Base-by-base conservation (phyloP, 345 rosid genomes). In the Crucihimalaya himalaica region DNA sequence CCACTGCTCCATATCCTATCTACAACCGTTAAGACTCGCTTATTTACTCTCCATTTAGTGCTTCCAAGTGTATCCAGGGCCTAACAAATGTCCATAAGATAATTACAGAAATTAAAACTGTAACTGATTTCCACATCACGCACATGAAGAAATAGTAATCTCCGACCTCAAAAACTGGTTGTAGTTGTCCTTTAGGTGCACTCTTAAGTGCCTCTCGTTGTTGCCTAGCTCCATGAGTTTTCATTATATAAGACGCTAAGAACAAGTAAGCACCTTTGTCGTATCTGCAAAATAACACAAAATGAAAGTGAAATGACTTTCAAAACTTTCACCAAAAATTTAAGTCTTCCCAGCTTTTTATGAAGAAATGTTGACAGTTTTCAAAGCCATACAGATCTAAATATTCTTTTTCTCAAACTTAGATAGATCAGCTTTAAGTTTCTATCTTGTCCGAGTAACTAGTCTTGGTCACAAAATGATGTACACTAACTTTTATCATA, bases 241-340 rank as follows among this genome's bases (percentile, higher is more conserved):
- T 85, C 99, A 95, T 95, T 66, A 92, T 81, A 75, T 84, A 84
- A 35, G 98, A 95, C 52, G 93, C 88, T 70, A 95, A 78, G 79
- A 88, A 90, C 28, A 92, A 77, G 80, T 92, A 84, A 43, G 88
- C 99, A 68, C 99, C 99, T 84, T 83, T 95, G 71, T 95, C 97
- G 64, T 88, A 90, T 40, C 99, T 95, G 84, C 75, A 70, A 35
- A 35, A 35, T 71, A 73, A 56, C 55, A 75, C 40, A 40, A 51
- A 32, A 34, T 28, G n/a, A 56, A 47, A 73, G 55, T 47, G 56
- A 35, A 40, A 66, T 32, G 14, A 34, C 57, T 21, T 57, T 27
- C 6, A 64, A 54, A 54, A 55, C 7, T 29, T 27, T 27, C 28
- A 29, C 57, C 8, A 62, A 60, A 60, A 28, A 53, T 55, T 45